Conservation (phyloP, 148 eudicot species). For the Arctostaphylos glauca region DNA sequence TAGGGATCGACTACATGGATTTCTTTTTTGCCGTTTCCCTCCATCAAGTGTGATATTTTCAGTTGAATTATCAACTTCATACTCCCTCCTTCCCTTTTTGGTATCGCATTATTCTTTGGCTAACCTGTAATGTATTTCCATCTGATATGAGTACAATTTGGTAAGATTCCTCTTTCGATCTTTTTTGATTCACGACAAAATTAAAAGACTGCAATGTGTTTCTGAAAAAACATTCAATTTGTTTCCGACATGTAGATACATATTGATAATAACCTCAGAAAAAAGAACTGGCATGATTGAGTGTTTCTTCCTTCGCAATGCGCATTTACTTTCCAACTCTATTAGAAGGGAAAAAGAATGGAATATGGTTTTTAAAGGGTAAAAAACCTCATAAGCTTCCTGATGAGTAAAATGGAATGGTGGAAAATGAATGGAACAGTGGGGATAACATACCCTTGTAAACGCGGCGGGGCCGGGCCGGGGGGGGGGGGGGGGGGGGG, state of each 20-base stretch:
- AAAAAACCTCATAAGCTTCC: background rate
- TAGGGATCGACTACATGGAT: background rate
- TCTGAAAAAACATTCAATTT: background rate
- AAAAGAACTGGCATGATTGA: background rate
- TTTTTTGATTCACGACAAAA: background rate
- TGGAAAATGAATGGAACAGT: background rate
- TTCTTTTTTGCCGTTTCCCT: background rate
- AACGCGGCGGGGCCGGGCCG: too few species aligned
- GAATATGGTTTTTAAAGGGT: background rate
- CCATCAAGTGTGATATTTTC: background rate
- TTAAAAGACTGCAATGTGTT: background rate
- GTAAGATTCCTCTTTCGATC: background rate
- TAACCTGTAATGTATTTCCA: background rate
- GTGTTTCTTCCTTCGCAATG: background rate
- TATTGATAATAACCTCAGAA: background rate
- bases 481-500: too few species aligned
- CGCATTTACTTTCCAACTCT: background rate
- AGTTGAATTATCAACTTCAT: background rate
- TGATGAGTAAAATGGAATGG: background rate
- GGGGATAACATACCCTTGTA: background rate
- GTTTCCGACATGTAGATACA: background rate
- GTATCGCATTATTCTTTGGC: background rate
- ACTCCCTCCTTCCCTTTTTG: background rate
- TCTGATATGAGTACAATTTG: background rate
- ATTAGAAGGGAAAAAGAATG: background rate